Base-by-base conservation (phyloP, 768 basidiomycete species). In the Terana coerulea region DNA sequence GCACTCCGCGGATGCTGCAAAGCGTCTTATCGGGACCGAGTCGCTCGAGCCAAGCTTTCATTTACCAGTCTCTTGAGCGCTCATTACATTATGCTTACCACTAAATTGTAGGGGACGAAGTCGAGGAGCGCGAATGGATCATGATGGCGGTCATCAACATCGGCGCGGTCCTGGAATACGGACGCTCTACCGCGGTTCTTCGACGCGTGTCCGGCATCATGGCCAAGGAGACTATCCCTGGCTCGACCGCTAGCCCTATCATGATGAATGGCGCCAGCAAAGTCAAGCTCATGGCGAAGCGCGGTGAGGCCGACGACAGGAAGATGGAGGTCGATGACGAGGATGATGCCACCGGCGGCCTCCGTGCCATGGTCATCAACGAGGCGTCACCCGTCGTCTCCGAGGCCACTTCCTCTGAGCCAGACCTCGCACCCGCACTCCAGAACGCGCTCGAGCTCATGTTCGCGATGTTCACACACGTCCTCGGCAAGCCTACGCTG, bases 61-160 rank as follows among this genome's bases (percentile, higher is more conserved):
- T n/a, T n/a, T n/a, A n/a, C n/a, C n/a, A n/a, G n/a, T n/a, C n/a
- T n/a, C n/a, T n/a, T n/a, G n/a, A n/a, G n/a, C n/a, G n/a, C n/a
- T n/a, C n/a, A n/a, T n/a, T n/a, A n/a, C n/a, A n/a, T n/a, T n/a
- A n/a, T 26, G 17, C 10, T 33, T 26, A 19, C 7, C 36, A 45
- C 34, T 36, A 34, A 26, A 34, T 34, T 14, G n/a, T 39, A 65
- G 64, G 58, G n/a, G 59, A 56, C 45, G 64, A 61, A 54, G 85
- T 82, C 0, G 81, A 88, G 57, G 87, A 85, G 63, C 82, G 85
- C 25, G 91, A 95, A 51, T 99, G 97, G 97, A 86, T 91, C 59
- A 93, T 95, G 88, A 95, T 98, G 91, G 95, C 83, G 0, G 72
- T 88, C 40, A 75, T 91, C 59, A 95, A 95, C 65, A 75, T 98